A percentile compares a stretch with the other conserved stretches of the same genome.
Conservation (phyloP, 1,284 basidiomycete genomes). For the Marasmius oreades region DNA sequence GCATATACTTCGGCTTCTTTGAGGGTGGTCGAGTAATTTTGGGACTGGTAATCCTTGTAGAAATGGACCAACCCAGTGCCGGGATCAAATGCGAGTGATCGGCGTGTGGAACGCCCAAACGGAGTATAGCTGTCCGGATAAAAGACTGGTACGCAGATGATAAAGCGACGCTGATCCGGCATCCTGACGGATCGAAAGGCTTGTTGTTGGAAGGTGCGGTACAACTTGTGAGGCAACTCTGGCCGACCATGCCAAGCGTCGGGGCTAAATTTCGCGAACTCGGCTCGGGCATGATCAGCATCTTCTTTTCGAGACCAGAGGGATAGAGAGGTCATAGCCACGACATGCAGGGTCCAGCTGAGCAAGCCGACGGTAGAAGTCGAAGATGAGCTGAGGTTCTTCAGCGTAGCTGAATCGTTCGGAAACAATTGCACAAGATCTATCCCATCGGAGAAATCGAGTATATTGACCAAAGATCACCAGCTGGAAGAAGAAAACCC, state of each 20-base stretch:
- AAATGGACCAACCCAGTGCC: not conserved
- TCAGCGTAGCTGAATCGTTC: not conserved
- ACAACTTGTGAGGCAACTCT: not conserved
- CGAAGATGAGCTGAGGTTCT: not conserved
- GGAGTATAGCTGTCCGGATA: not conserved
- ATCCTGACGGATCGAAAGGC: not conserved
- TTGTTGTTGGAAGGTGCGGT: not conserved
- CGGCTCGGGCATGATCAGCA: not conserved
- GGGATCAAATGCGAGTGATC: not conserved
- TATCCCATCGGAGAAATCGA: not conserved
- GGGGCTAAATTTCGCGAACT: not conserved
- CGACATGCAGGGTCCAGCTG: not conserved
- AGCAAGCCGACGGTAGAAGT: not conserved
- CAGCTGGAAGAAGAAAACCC: not conserved
- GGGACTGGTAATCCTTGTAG: not conserved
- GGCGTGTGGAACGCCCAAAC: not conserved
- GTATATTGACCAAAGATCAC: not conserved
- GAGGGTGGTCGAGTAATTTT: not conserved
- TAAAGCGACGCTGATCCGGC: not conserved
- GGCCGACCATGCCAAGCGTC: not conserved
- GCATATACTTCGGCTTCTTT: not conserved
- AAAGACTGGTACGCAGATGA: not conserved
- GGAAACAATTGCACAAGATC: not conserved
- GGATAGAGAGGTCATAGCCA: not conserved
- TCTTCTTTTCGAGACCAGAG: not conserved